Evolutionary conservation across 305 asterid genomes (phyloP).

Genomic region (Fraxinus baroniana): DNA sequence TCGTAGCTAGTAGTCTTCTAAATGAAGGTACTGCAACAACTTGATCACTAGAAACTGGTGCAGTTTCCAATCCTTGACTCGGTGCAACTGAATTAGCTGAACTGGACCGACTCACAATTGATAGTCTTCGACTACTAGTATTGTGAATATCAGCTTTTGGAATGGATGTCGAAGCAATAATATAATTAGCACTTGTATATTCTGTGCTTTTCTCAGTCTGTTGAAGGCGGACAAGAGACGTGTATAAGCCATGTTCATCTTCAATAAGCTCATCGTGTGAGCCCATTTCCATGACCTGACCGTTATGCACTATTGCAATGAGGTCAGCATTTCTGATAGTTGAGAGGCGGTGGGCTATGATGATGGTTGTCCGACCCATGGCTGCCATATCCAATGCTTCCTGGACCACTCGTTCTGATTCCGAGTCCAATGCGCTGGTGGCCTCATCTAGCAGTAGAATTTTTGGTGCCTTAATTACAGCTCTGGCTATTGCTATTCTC

Average conservation of each 20-base stretch:
- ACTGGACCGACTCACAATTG: constrained; percentile 61
- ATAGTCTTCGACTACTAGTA: constrained; percentile 57
- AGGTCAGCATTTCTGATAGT: constrained; percentile 81
- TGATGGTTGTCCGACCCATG: constrained; percentile 78
- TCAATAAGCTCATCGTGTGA: constrained; percentile 62
- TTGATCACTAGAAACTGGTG: constrained; percentile 35
- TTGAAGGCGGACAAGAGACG: constrained; percentile 69
- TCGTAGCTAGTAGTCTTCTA: constrained; percentile 74
- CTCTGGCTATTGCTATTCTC: constrained; percentile 93
- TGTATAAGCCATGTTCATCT: constrained; percentile 52
- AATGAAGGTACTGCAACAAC: constrained; percentile 61
- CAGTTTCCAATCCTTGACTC: constrained; percentile 29
- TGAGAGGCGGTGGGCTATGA: constrained; percentile 92
- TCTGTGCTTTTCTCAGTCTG: constrained; percentile 41
- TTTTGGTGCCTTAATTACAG: constrained; percentile 75
- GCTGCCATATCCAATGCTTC: constrained; percentile 89
- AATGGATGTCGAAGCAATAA: constrained; percentile 26
- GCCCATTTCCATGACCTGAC: constrained; percentile 69
- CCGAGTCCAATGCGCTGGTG: constrained; percentile 87
- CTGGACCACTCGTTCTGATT: constrained; percentile 83
- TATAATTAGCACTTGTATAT: not conserved
- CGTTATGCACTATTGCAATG: constrained; percentile 66
- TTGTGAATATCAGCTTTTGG: constrained; percentile 37
- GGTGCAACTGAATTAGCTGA: constrained; percentile 60
- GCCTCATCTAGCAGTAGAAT: constrained; percentile 94